Percentiles rank a stretch among this genome's conserved stretches.
Evolutionary conservation across 1,139 yeast genomes (phyloP).

Genomic region (Yamadazyma kanchanaburiensis): DNA sequence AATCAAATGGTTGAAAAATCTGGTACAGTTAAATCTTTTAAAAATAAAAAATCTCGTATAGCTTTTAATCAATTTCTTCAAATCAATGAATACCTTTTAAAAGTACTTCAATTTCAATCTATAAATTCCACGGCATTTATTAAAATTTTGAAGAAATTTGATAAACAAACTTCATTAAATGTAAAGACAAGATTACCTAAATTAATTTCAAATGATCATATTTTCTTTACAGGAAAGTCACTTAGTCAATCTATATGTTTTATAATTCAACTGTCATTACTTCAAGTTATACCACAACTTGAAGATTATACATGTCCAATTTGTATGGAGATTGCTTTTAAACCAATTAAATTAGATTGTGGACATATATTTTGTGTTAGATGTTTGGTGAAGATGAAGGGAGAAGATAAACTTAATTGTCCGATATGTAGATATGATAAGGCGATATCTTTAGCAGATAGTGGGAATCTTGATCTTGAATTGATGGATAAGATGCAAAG

Average conservation of each 20-base stretch:
- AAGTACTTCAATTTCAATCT: constrained; percentile 58
- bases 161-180: constrained; percentile 62
- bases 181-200: constrained; percentile 47
- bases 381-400: constrained; percentile 64
- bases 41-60: constrained; percentile 42
- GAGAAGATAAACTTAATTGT: constrained; percentile 55
- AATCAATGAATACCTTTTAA: constrained; percentile 53
- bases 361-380: constrained; percentile 69
- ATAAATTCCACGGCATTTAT: constrained; percentile 62
- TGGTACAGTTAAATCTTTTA: constrained; percentile 41
- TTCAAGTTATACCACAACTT: constrained; percentile 63
- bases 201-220: constrained; percentile 43
- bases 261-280: constrained; percentile 51
- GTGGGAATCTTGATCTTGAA: constrained; percentile 55
- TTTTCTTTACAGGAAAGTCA: constrained; percentile 45
- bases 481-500: constrained; percentile 51
- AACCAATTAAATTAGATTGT: constrained; percentile 63
- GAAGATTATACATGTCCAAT: constrained; percentile 76
- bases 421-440: constrained; percentile 59
- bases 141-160: constrained; percentile 71
- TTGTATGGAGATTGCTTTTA: constrained; percentile 65
- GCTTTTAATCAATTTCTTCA: constrained; percentile 51
- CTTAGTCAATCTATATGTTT: constrained; percentile 54
- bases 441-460: constrained; percentile 58
- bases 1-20: constrained; percentile 39